Evolutionary conservation across 2,329 filamentous ascomycete genomes (phyloP).

Genomic region (Iodosphaeria phyllophila): DNA sequence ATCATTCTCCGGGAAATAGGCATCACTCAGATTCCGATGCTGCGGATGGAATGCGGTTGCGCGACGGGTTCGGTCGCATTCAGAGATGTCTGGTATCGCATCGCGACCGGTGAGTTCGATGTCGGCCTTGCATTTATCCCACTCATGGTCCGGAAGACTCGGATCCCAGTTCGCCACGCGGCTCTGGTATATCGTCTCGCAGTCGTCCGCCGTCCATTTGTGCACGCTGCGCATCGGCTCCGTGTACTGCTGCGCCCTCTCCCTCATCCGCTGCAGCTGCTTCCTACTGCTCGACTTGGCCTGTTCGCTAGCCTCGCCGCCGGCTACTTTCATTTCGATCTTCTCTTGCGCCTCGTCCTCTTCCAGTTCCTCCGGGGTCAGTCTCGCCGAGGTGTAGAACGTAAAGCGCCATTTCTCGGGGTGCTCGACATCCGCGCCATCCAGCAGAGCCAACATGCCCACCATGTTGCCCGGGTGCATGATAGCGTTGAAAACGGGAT

Average conservation of each 20-base stretch:
- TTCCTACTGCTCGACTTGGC: constrained; percentile 14
- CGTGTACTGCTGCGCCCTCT: constrained; percentile 16
- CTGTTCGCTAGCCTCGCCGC: too few relatives aligned
- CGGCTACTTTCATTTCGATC: too few relatives aligned
- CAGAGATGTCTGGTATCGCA: too few relatives aligned
- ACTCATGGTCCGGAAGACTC: constrained; percentile 10
- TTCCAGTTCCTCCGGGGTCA: constrained; percentile 19
- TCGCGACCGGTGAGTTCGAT: constrained; percentile 16
- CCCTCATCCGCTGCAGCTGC: constrained; percentile 19
- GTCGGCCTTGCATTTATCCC: constrained; percentile 13
- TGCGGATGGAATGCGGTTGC: too few relatives aligned
- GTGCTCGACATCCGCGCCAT: constrained; percentile 16
- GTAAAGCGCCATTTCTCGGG: constrained; percentile 24
- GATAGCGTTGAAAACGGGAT: constrained; percentile 22
- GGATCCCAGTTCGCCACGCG: constrained; percentile 14
- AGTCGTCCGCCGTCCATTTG: constrained; percentile 13
- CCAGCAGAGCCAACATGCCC: constrained; percentile 24
- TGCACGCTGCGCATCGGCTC: constrained; percentile 24
- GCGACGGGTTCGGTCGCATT: too few relatives aligned
- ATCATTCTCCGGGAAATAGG: too few relatives aligned
- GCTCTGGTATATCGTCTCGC: constrained; percentile 11
- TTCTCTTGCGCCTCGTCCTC: constrained; percentile 14
- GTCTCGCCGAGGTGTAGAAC: constrained; percentile 26
- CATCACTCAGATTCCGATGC: too few relatives aligned
- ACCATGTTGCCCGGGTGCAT: constrained; percentile 24